Evolutionary conservation across 1,284 basidiomycete genomes (phyloP), one percentile per base, ranked within the genome.

Genomic region (Leccinum subrobustum): DNA sequence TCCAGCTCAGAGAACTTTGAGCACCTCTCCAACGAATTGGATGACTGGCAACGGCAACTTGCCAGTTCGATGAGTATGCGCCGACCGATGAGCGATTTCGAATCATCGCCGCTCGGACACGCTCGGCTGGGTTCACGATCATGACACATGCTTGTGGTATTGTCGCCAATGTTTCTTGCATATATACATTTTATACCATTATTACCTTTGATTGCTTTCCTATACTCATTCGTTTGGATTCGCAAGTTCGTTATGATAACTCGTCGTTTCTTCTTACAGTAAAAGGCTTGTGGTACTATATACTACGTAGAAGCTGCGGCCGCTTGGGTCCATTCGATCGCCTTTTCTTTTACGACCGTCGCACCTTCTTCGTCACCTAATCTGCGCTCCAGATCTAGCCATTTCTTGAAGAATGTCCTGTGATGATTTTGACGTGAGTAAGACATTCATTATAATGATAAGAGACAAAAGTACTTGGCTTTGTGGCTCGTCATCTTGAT

Each of bases 341-440:
- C 97, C 72, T 90, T 91, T 64, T 86, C 80, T 78, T 98, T 95
- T 42, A 98, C 97, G 50, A 47, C 73, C 31, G 86, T 83, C 54
- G 88, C 89, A 25, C 96, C 95, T 53, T 89, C 86, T 61, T 91
- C 91, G 69, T 97, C 93, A 1, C 97, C 97, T 59, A 95, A 78
- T 65, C 87, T 83, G 68, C 87, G 86, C 76, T 99, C 97, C 52
- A 98, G 78, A 61, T 89, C 88, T 44, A 99, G 81, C 94, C 96
- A 98, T 76, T 98, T 98, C 77, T 99, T 99, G 84, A 98, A 97
- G 74, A 96, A 89, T 44, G 88, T 86, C 76, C 91, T 92, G 44
- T 42, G 52, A 60, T 60, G 37, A 67, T 59, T 56, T 9, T 16
- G 33, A 62, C 59, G 56, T 68, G 27, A 67, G 54, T 52, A 52